Evolutionary conservation across 106 monocot genomes (phyloP).

Genomic region (Acorus calamus): DNA sequence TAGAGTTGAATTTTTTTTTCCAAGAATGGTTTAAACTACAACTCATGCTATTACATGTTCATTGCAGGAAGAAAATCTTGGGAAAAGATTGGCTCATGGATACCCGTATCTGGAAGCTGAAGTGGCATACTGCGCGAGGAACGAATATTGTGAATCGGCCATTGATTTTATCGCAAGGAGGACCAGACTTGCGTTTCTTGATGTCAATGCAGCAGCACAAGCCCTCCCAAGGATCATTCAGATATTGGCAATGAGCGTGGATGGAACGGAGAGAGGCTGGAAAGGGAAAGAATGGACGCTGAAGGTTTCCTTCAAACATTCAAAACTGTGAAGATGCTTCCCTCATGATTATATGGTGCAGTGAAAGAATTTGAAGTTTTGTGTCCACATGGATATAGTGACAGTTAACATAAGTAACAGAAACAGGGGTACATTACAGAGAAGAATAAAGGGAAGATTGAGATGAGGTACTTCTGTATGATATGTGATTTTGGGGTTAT

Average conservation of each 20-base stretch:
- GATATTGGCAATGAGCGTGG: conserved; percentile 71
- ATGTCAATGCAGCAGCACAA: conserved; percentile 76
- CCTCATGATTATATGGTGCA: too few species aligned
- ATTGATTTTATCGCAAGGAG: conserved; percentile 89
- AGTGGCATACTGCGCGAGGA: conserved; percentile 83
- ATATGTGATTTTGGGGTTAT: too few species aligned
- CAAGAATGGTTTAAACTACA: background rate
- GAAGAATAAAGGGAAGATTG: too few species aligned
- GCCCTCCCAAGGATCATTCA: conserved; percentile 78
- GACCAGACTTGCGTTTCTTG: conserved; percentile 81
- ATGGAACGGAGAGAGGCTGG: conserved; percentile 78
- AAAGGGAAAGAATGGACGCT: conserved; percentile 55
- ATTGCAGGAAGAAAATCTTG: conserved; percentile 69
- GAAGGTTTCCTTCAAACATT: conserved; percentile 86
- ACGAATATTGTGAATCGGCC: conserved; percentile 91
- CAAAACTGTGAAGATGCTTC: conserved; percentile 61
- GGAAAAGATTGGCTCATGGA: conserved; percentile 89
- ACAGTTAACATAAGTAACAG: too few species aligned
- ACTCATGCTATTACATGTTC: too few species aligned
- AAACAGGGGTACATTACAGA: too few species aligned
- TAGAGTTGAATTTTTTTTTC: background rate
- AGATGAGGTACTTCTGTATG: too few species aligned
- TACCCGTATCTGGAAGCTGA: conserved; percentile 95
- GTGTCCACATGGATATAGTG: too few species aligned
- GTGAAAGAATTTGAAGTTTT: background rate